Percentiles rank a stretch among this genome's conserved stretches.
These are phyloP conservation scores for Atalantia buxifolia DNA, from an alignment of 345 rosid genomes.

Conservation along the genomic window DNA sequence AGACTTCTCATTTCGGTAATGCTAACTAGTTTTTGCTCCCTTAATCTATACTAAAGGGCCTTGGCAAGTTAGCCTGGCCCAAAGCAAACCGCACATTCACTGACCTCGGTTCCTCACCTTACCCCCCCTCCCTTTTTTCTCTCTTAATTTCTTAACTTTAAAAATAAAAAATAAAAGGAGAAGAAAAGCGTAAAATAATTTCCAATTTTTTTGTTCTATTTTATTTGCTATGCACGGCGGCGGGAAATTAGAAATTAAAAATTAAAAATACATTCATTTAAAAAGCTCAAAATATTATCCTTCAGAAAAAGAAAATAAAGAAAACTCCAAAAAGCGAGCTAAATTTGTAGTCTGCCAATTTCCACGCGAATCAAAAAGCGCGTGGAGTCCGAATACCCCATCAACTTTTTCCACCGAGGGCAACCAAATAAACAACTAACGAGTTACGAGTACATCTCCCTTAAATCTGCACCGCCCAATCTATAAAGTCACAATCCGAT, in stretches of 20 bases:
- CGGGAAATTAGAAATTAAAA: not conserved
- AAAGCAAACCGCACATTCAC: not conserved
- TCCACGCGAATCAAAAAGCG: slow-evolving; percentile 39
- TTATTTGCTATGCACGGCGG: not conserved
- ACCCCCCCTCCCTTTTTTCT: no score
- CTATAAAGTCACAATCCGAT: slow-evolving; percentile 13
- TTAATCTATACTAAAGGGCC: not conserved
- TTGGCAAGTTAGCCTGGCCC: not conserved
- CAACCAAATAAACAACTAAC: slow-evolving; percentile 1
- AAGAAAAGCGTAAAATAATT: not conserved
- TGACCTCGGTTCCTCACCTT: not conserved
- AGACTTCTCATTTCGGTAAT: no score
- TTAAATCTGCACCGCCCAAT: slow-evolving; percentile 15
- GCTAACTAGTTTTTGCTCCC: not conserved
- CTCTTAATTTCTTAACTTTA: not conserved
- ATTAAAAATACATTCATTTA: not conserved
- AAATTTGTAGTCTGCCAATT: not conserved
- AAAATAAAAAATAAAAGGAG: not conserved
- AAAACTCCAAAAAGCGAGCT: not conserved
- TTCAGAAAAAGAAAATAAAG: not conserved
- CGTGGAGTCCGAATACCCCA: slow-evolving; percentile 31
- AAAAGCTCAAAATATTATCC: not conserved
- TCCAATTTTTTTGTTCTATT: not conserved
- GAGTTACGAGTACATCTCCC: slow-evolving; percentile 8
- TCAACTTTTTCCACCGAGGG: slow-evolving; percentile 19